Evolutionary conservation across 2,329 filamentous ascomycete species (phyloP), one percentile per base, ranked within the genome.

Genomic region (Coniochaeta sp.): DNA sequence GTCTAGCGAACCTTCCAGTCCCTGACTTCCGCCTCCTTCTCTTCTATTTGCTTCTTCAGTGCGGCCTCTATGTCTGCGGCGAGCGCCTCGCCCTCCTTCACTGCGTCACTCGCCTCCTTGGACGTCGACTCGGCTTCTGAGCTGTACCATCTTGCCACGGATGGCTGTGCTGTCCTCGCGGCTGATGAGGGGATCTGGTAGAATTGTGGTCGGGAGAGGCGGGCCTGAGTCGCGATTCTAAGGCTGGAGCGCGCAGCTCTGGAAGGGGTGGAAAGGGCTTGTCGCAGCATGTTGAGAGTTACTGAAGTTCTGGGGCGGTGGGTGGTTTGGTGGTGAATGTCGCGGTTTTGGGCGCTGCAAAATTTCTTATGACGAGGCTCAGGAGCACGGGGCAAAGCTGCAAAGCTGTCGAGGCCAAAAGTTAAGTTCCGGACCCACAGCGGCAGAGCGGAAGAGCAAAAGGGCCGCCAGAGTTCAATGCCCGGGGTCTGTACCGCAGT

Each of bases 1-100:
- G 17, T 16, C 17, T 4, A 17, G 72, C 81, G 55, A 68, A 96
- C 93, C 87, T 97, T 98, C 76, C 96, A 83, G 56, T 97, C 92
- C 63, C 89, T 72, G 57, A 73, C 77, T 68, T 82, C 80, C 65
- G 77, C 75, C 34, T 81, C 77, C 72, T 82, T 83, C 65, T 77
- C 70, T 70, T 82, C 80, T 55, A 83, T 71, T 62, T 77, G 72
- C 70, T 81, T 82, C 74, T 80, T 81, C 59, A 82, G 69, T 61
- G 77, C 73, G 3, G 74, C 70, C 44, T 79, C 69, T 47, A 74
- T 71, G 60, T 77, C 75, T 16, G 69, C 42, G 42, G 73, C 65
- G 4, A 61, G 57, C 22, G 64, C 66, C 61, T 73, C 70, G 16
- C 65, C 60, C 52, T 71, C 65, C 58, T 65, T 66, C 58, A 68